phyloP scores from a whole-genome alignment of 1,284 basidiomycete genomes.

The Blastosporella zonata region DNA sequence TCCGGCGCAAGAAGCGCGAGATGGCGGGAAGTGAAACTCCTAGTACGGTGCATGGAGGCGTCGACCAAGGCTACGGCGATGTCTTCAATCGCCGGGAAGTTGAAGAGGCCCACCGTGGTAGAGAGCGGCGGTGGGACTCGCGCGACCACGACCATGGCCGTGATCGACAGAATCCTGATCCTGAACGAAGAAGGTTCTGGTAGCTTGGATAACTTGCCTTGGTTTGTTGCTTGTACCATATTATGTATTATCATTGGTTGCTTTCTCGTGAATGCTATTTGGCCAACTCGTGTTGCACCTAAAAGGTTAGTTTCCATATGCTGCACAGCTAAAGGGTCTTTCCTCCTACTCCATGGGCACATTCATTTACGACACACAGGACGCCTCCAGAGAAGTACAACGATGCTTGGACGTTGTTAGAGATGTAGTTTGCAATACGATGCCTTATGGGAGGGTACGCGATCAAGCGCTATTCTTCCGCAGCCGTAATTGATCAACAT shows the following conservation, averaged over 20 bases:
- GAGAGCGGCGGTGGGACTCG: constrained; percentile 31
- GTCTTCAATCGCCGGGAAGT: constrained; percentile 70
- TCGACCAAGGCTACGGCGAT: constrained; percentile 57
- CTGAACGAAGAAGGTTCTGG: constrained; percentile 17
- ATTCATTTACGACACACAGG: background rate
- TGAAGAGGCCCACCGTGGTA: constrained; percentile 59
- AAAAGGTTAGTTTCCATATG: background rate
- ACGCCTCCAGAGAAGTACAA: background rate
- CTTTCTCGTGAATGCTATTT: background rate
- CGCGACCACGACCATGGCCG: constrained; percentile 21
- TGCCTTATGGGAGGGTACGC: constrained; percentile 14
- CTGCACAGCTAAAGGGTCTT: background rate
- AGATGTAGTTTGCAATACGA: background rate
- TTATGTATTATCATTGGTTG: background rate
- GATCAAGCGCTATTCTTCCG: background rate
- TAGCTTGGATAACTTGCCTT: constrained; percentile 11
- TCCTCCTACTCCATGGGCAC: background rate
- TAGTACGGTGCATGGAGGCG: constrained; percentile 58
- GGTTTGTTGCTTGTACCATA: background rate
- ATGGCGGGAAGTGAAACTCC: constrained; percentile 63
- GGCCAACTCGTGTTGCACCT: background rate
- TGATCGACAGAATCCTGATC: background rate
- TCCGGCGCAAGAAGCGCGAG: constrained; percentile 60
- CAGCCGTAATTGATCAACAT: background rate
- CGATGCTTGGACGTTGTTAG: background rate